Evolutionary conservation across 2,329 filamentous ascomycete species (phyloP).

Genomic region (Clarireedia sp.): DNA sequence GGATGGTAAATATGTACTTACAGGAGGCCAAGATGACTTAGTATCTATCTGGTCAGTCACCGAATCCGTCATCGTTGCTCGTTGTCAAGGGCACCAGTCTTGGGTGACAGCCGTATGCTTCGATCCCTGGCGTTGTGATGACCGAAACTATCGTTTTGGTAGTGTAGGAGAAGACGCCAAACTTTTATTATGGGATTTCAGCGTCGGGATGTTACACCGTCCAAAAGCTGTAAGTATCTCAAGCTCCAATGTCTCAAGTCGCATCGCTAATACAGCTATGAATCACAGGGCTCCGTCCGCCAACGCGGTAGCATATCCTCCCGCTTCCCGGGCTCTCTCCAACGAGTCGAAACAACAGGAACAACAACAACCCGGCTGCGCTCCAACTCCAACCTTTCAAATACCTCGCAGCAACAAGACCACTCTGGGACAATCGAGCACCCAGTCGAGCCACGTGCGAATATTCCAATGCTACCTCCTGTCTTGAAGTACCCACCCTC

Average conservation of each 20-base stretch:
- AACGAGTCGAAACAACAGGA: slow-evolving; percentile 55
- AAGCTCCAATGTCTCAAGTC: neutral
- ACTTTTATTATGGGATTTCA: slow-evolving; percentile 94
- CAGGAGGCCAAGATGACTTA: slow-evolving; percentile 90
- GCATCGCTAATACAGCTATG: slow-evolving; percentile 16
- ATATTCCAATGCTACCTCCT: slow-evolving; percentile 79
- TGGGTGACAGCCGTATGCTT: slow-evolving; percentile 94
- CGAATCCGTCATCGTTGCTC: slow-evolving; percentile 76
- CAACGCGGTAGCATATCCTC: slow-evolving; percentile 46
- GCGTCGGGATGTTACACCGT: slow-evolving; percentile 87
- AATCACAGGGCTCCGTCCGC: slow-evolving; percentile 42
- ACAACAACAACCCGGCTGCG: slow-evolving; percentile 48
- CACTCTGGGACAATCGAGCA: slow-evolving; percentile 61
- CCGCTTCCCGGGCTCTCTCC: slow-evolving; percentile 39
- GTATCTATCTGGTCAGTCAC: slow-evolving; percentile 91
- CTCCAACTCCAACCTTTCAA: slow-evolving; percentile 61
- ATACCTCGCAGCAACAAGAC: slow-evolving; percentile 25
- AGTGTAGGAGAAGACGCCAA: slow-evolving; percentile 92
- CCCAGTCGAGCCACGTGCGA: slow-evolving; percentile 74
- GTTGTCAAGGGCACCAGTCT: slow-evolving; percentile 90
- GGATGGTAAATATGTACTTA: slow-evolving; percentile 90
- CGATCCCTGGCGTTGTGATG: slow-evolving; percentile 94
- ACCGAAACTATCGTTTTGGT: slow-evolving; percentile 89
- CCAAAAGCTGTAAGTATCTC: slow-evolving; percentile 65
- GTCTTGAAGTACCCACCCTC: slow-evolving; percentile 58